phyloP scores from a whole-genome alignment of 1,284 basidiomycete genomes.

The Tilletia horrida region DNA sequence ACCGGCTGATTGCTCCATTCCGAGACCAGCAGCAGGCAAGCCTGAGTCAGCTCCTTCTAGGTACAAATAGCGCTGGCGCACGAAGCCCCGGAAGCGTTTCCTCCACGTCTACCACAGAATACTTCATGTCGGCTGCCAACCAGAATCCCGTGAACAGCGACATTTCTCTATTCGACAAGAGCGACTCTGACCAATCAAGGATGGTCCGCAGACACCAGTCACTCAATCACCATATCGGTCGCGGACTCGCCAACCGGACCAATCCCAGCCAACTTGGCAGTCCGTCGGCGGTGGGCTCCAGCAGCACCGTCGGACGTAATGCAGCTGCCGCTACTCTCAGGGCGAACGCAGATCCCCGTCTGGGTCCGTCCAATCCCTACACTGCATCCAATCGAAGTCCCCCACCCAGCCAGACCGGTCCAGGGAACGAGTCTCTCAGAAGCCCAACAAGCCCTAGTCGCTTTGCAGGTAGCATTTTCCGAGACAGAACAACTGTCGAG shows the following conservation, averaged over 20 bases:
- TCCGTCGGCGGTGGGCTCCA: background rate
- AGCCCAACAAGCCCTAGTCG: slow-evolving; percentile 13
- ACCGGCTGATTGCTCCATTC: slow-evolving; percentile 3
- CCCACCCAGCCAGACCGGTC: background rate
- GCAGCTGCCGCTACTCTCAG: background rate
- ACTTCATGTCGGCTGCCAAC: background rate
- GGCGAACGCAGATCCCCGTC: background rate
- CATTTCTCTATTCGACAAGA: background rate
- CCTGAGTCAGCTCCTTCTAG: slow-evolving; percentile 10
- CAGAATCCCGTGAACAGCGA: slow-evolving; percentile 2
- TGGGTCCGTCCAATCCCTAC: background rate
- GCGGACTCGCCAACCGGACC: background rate
- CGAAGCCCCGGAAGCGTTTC: slow-evolving; percentile 1
- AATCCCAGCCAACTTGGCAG: background rate
- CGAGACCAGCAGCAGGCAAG: slow-evolving; percentile 11
- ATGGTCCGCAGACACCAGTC: slow-evolving; percentile 15
- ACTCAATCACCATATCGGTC: slow-evolving; percentile 12
- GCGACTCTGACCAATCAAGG: background rate
- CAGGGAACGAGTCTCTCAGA: background rate
- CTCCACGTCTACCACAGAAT: background rate
- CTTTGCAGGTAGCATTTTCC: background rate
- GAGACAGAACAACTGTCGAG: background rate
- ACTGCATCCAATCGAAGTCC: background rate
- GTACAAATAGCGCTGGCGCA: background rate
- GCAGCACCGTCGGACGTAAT: slow-evolving; percentile 3